phyloP scores from a whole-genome alignment of 768 basidiomycete genomes.

The Phanerochaete carnosa region DNA sequence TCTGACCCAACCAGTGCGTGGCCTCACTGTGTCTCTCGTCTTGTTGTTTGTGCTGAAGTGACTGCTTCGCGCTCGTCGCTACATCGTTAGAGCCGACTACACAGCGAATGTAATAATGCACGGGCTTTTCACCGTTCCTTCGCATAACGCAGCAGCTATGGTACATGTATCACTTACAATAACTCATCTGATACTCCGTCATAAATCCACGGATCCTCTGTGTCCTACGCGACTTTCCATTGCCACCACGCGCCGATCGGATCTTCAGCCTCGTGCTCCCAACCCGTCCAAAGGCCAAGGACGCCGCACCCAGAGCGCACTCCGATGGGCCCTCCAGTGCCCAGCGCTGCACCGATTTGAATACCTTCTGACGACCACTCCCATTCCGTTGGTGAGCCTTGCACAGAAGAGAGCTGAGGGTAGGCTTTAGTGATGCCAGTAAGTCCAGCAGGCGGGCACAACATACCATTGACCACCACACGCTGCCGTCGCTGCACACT shows the following conservation, averaged over 20 bases:
- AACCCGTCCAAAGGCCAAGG: constrained; percentile 56
- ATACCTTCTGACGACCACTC: constrained; percentile 57
- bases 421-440: background rate
- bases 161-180: background rate
- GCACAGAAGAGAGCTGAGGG: constrained; percentile 5
- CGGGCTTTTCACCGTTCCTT: no score
- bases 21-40: no score
- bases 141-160: no score
- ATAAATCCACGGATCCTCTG: background rate
- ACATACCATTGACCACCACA: constrained; percentile 51
- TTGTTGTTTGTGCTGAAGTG: no score
- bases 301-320: constrained; percentile 50
- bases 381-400: constrained; percentile 22
- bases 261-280: constrained; percentile 39
- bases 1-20: no score
- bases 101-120: no score
- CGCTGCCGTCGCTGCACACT: constrained; percentile 45
- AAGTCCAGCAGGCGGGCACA: background rate
- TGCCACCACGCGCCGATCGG: constrained; percentile 16
- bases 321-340: constrained; percentile 17
- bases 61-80: no score
- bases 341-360: constrained; percentile 39
- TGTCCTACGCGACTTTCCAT: constrained; percentile 12
- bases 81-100: no score
- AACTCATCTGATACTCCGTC: background rate